These are phyloP conservation scores for Saccharomyces pastorianus DNA, from an alignment of 1,139 yeast genomes.

Conservation along the genomic window DNA sequence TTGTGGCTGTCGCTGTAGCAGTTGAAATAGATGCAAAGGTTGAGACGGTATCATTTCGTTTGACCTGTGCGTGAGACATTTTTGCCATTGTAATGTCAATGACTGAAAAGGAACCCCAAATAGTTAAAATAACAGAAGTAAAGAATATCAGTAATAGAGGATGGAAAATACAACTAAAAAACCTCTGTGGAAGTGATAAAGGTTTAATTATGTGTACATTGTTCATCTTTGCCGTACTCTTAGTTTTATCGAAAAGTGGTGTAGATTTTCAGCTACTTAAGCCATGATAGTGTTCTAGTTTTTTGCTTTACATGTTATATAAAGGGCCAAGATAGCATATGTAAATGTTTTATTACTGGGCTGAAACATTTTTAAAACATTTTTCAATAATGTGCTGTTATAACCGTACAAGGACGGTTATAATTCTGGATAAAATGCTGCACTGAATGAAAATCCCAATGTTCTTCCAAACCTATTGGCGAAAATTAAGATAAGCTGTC, in stretches of 20 bases:
- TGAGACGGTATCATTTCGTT: not conserved
- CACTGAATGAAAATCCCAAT: not conserved
- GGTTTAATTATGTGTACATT: not conserved
- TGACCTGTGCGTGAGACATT: not conserved
- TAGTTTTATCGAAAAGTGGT: not conserved
- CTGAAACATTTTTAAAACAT: not conserved
- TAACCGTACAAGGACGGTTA: not conserved
- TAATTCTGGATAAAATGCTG: too few relatives aligned
- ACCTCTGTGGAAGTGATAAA: constrained; percentile 12
- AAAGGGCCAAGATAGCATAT: not conserved
- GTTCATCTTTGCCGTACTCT: not conserved
- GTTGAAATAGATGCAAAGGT: not conserved
- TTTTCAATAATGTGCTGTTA: not conserved
- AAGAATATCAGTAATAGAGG: constrained; percentile 11
- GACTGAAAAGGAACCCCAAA: constrained; percentile 9
- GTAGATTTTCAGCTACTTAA: not conserved
- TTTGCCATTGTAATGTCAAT: constrained; percentile 2
- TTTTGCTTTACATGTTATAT: not conserved
- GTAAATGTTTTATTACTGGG: not conserved
- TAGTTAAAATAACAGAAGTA: constrained; percentile 7
- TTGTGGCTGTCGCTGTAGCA: not conserved
- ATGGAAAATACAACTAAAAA: constrained; percentile 8
- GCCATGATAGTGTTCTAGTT: not conserved
- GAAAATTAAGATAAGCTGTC: not conserved
- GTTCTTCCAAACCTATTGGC: not conserved